Evolutionary conservation across 257 asterid species (phyloP), one percentile per base, ranked within the genome.

Genomic region (Jacaranda copaia): DNA sequence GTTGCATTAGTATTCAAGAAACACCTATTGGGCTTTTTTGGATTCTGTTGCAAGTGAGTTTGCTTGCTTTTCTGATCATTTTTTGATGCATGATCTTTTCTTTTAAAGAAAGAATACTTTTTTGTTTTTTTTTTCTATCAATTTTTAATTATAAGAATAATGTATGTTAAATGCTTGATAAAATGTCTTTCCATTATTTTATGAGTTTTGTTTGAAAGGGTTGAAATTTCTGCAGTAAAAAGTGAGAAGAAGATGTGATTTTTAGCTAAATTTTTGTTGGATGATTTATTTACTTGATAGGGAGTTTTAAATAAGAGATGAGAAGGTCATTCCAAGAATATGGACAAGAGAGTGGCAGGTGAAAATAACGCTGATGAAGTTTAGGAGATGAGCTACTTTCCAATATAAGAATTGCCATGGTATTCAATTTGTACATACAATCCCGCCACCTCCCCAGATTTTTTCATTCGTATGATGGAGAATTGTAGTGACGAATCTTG

Each of bases 41-140:
- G 55, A 69, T 15, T 68, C 48, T 18, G 79, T 45, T 48, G 55
- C 59, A 72, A 74, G 89, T 82, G 72, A 64, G 85, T 79, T 76
- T 20, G 3, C 70, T 55, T 20, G 20, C 32, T 72, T 68, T 70
- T 58, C 63, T 68, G 16, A n/a, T 69, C 5, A 40, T 77, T 70
- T 77, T n/a, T n/a, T n/a, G 76, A 5, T 43, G 48, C 48, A 43
- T n/a, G n/a, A n/a, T n/a, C n/a, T n/a, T n/a, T n/a, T n/a, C n/a
- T n/a, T n/a, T n/a, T n/a, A n/a, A n/a, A n/a, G n/a, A n/a, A n/a
- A n/a, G n/a, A 43, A 4, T 43, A 4, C 8, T 8, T 43, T 43
- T 43, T 43, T 43, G n/a, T n/a, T n/a, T n/a, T 43, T 8, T 43
- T 43, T 43, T 43, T 43, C 6, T 43, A 4, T 43, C 8, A 4